Evolutionary conservation across 1,284 basidiomycete species (phyloP), one percentile per base, ranked within the genome.

Genomic region (Cryptococcus jaspeensis): DNA sequence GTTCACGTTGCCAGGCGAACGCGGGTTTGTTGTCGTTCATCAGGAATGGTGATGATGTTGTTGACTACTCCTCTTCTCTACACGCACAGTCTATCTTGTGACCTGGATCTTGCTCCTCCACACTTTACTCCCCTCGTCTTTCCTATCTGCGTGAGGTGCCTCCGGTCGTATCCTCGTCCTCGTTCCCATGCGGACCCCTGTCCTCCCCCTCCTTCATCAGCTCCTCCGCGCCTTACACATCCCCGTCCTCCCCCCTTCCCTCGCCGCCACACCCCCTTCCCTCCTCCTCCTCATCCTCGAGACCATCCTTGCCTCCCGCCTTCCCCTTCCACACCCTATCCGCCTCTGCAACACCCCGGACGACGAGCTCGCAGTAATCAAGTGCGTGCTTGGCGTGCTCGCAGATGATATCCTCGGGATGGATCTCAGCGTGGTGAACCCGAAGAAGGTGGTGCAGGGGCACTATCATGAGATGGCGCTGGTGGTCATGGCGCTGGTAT

Each of bases 201-300:
- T 65, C 12, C 52, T 71, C 2, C 58, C 54, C 0, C 56, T 70
- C n/a, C 55, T 72, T 7, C 63, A 62, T 41, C 42, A 56, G 6
- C 59, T 72, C 16, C 59, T 72, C 13, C 1, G 15, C 1, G 37
- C 50, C 20, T 59, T 72, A 15, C n/a, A 42, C 16, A 60, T 68
- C 25, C 65, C 65, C 6, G 40, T 70, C 41, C 47, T 38, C 12
- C 66, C 65, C 8, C 55, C 58, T 5, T 43, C 62, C 2, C 46
- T 72, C 25, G 6, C 36, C 18, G 32, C 55, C 16, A 63, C 57
- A 5, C 59, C 70, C 3, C 67, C 69, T 1, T 62, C 63, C 1
- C 59, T 73, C 9, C 63, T 73, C n/a, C 59, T 70, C 13, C 50
- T 71, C 36, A 52, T 61, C 23, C 57, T 71, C 40, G 67, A 70